Evolutionary conservation across 1,284 basidiomycete species (phyloP).

Genomic region (Leccinum pachyderme): DNA sequence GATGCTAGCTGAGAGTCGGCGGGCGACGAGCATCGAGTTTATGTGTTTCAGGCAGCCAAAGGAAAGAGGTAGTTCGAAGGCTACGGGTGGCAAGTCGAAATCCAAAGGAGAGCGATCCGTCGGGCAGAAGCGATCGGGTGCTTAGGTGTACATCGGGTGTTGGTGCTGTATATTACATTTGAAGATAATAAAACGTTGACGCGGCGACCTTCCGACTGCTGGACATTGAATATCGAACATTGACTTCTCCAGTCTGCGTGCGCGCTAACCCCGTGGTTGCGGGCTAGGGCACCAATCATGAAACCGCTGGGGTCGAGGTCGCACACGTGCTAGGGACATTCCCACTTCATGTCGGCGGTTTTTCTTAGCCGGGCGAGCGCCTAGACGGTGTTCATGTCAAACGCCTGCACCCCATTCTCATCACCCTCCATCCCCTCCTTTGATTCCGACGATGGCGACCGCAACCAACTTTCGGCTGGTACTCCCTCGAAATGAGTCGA

Average conservation of each 20-base stretch:
- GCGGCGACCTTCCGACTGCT: not conserved
- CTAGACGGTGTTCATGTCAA: not conserved
- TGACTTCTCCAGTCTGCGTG: not conserved
- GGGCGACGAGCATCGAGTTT: constrained; percentile 93
- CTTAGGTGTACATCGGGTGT: not conserved
- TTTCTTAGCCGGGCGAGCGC: constrained; percentile 4
- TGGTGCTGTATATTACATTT: no score
- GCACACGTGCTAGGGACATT: constrained; percentile 8
- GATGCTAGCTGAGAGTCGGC: constrained; percentile 82
- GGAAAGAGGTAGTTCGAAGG: constrained; percentile 29
- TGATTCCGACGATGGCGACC: not conserved
- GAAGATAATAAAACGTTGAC: not conserved
- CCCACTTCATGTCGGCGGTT: constrained; percentile 1
- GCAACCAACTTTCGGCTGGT: not conserved
- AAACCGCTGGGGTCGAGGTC: not conserved
- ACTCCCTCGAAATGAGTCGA: not conserved
- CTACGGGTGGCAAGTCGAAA: constrained; percentile 17
- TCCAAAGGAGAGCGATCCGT: constrained; percentile 24
- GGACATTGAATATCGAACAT: no score
- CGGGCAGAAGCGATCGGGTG: constrained; percentile 22
- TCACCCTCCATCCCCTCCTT: not conserved
- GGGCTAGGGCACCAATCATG: not conserved
- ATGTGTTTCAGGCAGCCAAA: constrained; percentile 82
- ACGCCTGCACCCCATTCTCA: not conserved
- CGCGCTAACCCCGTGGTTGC: not conserved